Percentiles rank a stretch among this genome's conserved stretches.
These are phyloP conservation scores for Entelexis paramagnoliae DNA, from an alignment of 1,139 yeast species.

Conservation along the genomic window DNA sequence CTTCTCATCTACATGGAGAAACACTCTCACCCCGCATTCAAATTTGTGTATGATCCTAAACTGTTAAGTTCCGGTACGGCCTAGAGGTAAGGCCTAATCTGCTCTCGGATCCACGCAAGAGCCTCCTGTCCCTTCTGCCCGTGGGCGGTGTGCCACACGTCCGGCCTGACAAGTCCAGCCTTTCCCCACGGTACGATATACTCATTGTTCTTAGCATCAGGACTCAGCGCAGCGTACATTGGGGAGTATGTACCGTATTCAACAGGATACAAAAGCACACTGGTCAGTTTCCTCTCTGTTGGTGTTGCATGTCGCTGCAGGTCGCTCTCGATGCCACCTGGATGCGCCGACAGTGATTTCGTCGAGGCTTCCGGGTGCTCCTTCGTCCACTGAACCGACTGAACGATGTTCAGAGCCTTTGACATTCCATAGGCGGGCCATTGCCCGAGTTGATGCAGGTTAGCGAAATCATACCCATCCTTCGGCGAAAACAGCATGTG, in stretches of 20 bases:
- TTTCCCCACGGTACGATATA: constrained; percentile 35
- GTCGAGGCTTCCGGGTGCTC: constrained; percentile 33
- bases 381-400: constrained; percentile 38
- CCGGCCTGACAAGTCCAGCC: constrained; percentile 29
- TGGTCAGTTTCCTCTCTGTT: not conserved
- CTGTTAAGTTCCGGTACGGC: no score
- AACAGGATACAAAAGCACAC: constrained; percentile 21
- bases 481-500: constrained; percentile 32
- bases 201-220: constrained; percentile 30
- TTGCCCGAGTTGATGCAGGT: not conserved
- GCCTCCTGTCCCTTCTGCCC: constrained; percentile 30
- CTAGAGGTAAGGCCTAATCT: constrained; percentile 1
- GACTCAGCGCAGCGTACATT: constrained; percentile 38
- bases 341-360: constrained; percentile 38
- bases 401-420: constrained; percentile 40
- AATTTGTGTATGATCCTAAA: no score
- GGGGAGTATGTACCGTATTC: constrained; percentile 39
- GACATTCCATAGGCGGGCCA: constrained; percentile 37
- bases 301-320: constrained; percentile 31
- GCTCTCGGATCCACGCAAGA: constrained; percentile 26
- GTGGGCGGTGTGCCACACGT: constrained; percentile 28
- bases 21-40: no score
- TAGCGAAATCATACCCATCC: constrained; percentile 12
- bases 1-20: no score
- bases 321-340: constrained; percentile 40